phyloP scores from a whole-genome alignment of 495 filamentous ascomycete species.

The Penicillium atrosanguineum region DNA sequence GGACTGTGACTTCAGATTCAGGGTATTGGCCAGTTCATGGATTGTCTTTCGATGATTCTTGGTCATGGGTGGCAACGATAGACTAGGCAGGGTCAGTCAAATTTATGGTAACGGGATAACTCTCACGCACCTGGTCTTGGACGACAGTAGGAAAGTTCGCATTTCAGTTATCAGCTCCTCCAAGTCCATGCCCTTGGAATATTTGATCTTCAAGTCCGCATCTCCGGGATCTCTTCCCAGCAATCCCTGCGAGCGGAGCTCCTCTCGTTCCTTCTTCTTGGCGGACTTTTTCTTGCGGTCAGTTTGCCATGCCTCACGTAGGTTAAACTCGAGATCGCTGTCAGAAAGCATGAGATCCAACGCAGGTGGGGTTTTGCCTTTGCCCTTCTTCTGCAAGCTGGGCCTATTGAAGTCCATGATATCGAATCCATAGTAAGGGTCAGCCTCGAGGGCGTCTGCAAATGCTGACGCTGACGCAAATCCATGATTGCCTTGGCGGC shows the following conservation, averaged over 20 bases:
- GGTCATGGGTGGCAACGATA: conserved; percentile 81
- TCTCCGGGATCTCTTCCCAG: conserved; percentile 65
- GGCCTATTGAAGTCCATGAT: conserved; percentile 78
- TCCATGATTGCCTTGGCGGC: conserved; percentile 12
- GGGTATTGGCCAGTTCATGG: conserved; percentile 67
- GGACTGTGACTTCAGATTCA: conserved; percentile 82
- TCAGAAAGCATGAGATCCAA: conserved; percentile 63
- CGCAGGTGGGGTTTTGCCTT: conserved; percentile 46
- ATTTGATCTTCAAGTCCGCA: conserved; percentile 68
- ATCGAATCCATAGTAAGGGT: conserved; percentile 73
- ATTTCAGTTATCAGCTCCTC: conserved; percentile 73
- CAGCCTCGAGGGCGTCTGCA: conserved; percentile 59
- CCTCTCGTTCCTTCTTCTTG: conserved; percentile 76
- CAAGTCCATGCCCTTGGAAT: conserved; percentile 66
- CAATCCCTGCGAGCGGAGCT: conserved; percentile 72
- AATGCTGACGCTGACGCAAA: conserved; percentile 62
- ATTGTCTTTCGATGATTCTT: conserved; percentile 70
- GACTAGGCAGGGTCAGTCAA: conserved; percentile 42
- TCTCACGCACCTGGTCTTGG: conserved; percentile 57
- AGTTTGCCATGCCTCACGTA: conserved; percentile 65
- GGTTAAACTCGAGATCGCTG: conserved; percentile 63
- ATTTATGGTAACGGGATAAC: neutral
- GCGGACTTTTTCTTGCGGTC: conserved; percentile 79
- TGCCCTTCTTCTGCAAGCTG: conserved; percentile 53
- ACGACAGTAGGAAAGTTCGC: conserved; percentile 62